These are phyloP conservation scores for Xylaria sp. DNA, from an alignment of 2,329 filamentous ascomycete genomes.

Conservation along the genomic window DNA sequence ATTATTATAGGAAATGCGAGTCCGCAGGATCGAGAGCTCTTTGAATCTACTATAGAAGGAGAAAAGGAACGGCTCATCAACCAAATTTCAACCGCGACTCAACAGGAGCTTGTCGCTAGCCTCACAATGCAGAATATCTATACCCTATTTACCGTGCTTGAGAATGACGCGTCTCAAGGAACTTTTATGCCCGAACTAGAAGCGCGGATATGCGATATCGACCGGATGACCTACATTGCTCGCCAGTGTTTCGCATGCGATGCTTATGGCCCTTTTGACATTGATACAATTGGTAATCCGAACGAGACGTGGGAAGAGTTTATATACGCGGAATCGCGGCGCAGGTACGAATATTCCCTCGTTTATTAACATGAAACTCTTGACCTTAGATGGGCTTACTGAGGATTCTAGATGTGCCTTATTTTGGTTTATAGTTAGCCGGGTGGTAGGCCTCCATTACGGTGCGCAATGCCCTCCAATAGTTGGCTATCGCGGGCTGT, in stretches of 20 bases:
- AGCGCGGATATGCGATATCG: constrained; percentile 15
- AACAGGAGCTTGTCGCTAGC: constrained; percentile 19
- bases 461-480: constrained; percentile 30
- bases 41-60: constrained; percentile 26
- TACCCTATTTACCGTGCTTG: constrained; percentile 27
- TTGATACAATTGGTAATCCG: constrained; percentile 25
- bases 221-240: neutral
- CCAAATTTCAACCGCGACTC: neutral
- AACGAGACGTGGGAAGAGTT: constrained; percentile 36
- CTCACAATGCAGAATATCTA: constrained; percentile 31
- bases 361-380: neutral
- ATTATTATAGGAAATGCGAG: neutral
- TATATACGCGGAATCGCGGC: constrained; percentile 33
- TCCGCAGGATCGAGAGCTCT: constrained; percentile 2
- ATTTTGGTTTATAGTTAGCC: constrained; percentile 36
- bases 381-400: constrained; percentile 2
- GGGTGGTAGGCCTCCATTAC: constrained; percentile 32
- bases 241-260: constrained; percentile 16
- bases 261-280: constrained; percentile 23
- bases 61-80: constrained; percentile 27
- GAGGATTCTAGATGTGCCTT: constrained; percentile 22
- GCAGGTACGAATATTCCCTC: constrained; percentile 27
- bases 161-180: constrained; percentile 4
- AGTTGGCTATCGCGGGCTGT: constrained; percentile 29
- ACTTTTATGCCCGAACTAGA: constrained; percentile 24